A percentile compares a stretch with the other conserved stretches of the same genome.
Conservation (phyloP, 106 monocot species). For the Narthecium ossifragum region DNA sequence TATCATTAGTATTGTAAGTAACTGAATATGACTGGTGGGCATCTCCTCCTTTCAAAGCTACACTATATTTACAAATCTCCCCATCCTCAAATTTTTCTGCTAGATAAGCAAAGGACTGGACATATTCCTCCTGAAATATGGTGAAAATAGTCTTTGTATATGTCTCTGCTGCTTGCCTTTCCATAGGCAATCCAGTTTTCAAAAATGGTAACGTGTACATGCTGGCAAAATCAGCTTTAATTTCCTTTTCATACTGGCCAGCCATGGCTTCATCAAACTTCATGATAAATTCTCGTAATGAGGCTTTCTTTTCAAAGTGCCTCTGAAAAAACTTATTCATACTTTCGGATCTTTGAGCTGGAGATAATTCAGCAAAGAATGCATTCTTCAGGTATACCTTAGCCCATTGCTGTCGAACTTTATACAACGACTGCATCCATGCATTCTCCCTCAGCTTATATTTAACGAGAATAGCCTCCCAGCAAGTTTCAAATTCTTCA, state of each 20-base stretch:
- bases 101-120: slow-evolving; percentile 7
- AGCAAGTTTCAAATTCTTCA: slow-evolving; percentile 14
- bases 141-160: slow-evolving; percentile 21
- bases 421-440: slow-evolving; percentile 14
- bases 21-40: background rate
- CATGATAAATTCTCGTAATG: slow-evolving; percentile 9
- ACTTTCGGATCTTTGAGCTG: slow-evolving; percentile 18
- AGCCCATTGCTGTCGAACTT: slow-evolving; percentile 18
- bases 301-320: slow-evolving; percentile 13
- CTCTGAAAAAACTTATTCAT: slow-evolving; percentile 17
- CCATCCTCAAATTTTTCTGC: slow-evolving; percentile 13
- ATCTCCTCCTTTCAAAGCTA: background rate
- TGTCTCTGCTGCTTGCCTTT: slow-evolving; percentile 9
- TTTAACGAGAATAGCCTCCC: slow-evolving; percentile 7
- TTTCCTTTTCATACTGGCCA: slow-evolving; percentile 20
- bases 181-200: slow-evolving; percentile 3
- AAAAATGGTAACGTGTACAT: slow-evolving; percentile 1
- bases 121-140: slow-evolving; percentile 22
- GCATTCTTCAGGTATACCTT: slow-evolving; percentile 8
- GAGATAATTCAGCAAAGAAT: slow-evolving; percentile 25
- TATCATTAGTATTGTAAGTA: background rate
- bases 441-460: slow-evolving; percentile 6
- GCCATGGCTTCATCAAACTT: slow-evolving; percentile 23
- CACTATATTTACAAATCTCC: slow-evolving; percentile 1
- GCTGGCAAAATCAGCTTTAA: slow-evolving; percentile 16